These are phyloP conservation scores for Ophiostoma angusticollis DNA, from an alignment of 2,329 filamentous ascomycete genomes.

Conservation along the genomic window DNA sequence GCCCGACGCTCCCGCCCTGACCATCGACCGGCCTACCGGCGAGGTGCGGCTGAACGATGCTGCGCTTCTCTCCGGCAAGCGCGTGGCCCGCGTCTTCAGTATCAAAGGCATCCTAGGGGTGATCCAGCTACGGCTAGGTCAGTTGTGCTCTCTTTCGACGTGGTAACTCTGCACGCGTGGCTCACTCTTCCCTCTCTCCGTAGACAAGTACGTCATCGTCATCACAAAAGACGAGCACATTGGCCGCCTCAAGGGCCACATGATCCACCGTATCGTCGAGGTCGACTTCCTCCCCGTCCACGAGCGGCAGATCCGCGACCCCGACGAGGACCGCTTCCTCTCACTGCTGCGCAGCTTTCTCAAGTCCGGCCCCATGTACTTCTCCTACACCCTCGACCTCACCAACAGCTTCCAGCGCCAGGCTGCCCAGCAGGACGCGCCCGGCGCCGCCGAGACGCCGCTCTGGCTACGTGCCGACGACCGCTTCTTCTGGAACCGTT, in stretches of 20 bases:
- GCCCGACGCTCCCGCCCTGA: slow-evolving; percentile 72
- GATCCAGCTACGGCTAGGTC: slow-evolving; percentile 85
- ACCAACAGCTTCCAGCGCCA: slow-evolving; percentile 97
- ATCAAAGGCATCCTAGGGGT: slow-evolving; percentile 91
- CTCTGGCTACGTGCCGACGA: slow-evolving; percentile 90
- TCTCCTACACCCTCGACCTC: slow-evolving; percentile 92
- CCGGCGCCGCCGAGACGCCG: slow-evolving; percentile 33
- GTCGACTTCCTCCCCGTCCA: slow-evolving; percentile 91
- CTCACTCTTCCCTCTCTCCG: neutral
- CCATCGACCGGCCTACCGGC: slow-evolving; percentile 84
- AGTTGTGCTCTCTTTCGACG: no score
- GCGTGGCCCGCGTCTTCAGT: slow-evolving; percentile 64
- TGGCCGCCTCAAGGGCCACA: slow-evolving; percentile 85
- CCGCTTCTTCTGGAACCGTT: slow-evolving; percentile 97
- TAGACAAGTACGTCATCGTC: slow-evolving; percentile 90
- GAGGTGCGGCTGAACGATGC: slow-evolving; percentile 79
- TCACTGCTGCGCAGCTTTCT: slow-evolving; percentile 68
- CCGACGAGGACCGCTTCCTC: slow-evolving; percentile 88
- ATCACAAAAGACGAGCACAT: slow-evolving; percentile 90
- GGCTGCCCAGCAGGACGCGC: slow-evolving; percentile 54
- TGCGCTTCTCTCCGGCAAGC: slow-evolving; percentile 59
- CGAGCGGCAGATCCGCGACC: slow-evolving; percentile 80
- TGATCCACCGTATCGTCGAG: slow-evolving; percentile 83
- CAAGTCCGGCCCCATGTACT: slow-evolving; percentile 83
- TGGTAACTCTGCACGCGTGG: no score